Base-by-base conservation (phyloP, 2,329 filamentous ascomycete genomes). In the Zalaria sp. region DNA sequence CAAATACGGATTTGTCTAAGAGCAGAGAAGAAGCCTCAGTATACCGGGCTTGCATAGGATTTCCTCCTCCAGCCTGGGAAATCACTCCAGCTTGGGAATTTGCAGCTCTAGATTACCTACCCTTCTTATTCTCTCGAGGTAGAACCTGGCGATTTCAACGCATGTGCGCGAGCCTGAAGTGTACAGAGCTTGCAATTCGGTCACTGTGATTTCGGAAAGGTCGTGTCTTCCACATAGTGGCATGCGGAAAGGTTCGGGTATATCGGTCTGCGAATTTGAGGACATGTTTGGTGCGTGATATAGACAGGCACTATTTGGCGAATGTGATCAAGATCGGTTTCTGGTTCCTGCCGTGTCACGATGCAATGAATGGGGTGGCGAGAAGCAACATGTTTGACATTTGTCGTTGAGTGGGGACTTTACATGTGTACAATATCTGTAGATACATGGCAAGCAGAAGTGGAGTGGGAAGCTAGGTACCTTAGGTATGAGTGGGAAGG, bases 1-100 rank as follows among this genome's bases (percentile, higher is more conserved):
- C 6, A 45, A 28, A 26, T 45, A 45, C 5, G 40, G 40, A 11
- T 45, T 45, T 9, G 42, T 36, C 43, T 44, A 34, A 25, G 11
- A 5, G 34, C 25, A 11, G 37, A 11, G 18, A 18, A 18, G 18
- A 18, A 18, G 18, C 18, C 18, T 18, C 18, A 18, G 18, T 18
- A 18, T 18, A 18, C 18, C 18, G 18, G 18, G 18, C 18, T 18
- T 18, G 18, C 18, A 18, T 18, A 18, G 18, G 18, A 18, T 18
- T 38, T 35, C 31, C n/a, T 9, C 11, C 18, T 32, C 27, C 25
- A 29, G 35, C 4, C 10, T 8, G 28, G 32, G 18, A 27, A 25
- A 7, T 27, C 18, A 9, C 5, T 29, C 8, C 11, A 10, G 36
- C 36, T 26, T 5, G n/a, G 11, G 34, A 40, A 40, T 7, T 7